Evolutionary conservation across 2,329 filamentous ascomycete species (phyloP).

Genomic region (Aspergillus unguis): DNA sequence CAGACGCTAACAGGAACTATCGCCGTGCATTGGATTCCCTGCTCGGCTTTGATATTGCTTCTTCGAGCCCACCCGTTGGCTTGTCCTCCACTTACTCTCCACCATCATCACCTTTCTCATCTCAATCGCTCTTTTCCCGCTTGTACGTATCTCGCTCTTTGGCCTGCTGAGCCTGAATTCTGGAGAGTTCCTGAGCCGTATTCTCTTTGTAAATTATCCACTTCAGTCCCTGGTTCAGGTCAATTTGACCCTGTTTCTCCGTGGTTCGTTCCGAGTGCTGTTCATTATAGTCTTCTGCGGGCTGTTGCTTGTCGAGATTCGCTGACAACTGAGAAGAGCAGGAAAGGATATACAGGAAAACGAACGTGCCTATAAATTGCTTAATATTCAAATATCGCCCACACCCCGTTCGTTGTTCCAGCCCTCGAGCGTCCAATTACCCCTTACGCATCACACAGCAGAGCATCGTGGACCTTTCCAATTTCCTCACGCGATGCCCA

Average conservation of each 20-base stretch:
- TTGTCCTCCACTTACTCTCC: background rate
- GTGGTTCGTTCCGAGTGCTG: background rate
- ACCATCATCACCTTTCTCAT: background rate
- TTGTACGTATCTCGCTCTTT: background rate
- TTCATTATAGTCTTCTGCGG: background rate
- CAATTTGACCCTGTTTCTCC: background rate
- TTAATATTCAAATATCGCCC: constrained; percentile 1
- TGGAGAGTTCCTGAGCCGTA: constrained; percentile 4
- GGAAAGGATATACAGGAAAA: background rate
- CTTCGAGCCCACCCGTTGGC: background rate
- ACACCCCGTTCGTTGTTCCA: background rate
- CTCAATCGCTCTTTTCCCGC: background rate
- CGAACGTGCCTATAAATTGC: background rate
- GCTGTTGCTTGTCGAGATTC: background rate
- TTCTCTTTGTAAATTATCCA: background rate
- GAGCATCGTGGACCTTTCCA: constrained; percentile 3
- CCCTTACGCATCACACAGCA: constrained; percentile 10
- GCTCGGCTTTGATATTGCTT: background rate
- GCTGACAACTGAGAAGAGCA: background rate
- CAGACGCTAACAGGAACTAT: constrained; percentile 7
- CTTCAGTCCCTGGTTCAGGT: constrained; percentile 7
- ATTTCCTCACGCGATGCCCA: constrained; percentile 16
- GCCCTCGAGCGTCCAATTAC: constrained; percentile 1
- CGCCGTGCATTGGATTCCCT: constrained; percentile 1
- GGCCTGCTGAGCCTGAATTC: background rate